Conservation (phyloP, 2,329 filamentous ascomycete species). For the Parasarocladium wereldwijsianum region DNA sequence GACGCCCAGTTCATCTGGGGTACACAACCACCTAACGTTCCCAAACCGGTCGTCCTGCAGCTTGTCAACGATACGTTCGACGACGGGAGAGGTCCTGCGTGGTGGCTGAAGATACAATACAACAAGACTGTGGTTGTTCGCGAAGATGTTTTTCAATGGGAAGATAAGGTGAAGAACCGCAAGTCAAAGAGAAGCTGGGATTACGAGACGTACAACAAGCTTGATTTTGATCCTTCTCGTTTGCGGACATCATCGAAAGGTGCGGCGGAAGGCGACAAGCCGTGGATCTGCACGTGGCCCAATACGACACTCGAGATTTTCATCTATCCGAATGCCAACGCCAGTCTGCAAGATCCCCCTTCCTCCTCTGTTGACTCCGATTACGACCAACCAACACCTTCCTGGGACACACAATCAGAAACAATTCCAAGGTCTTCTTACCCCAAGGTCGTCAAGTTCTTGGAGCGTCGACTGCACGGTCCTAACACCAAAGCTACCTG, state of each 20-base stretch:
- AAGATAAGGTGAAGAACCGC: slow-evolving; percentile 12
- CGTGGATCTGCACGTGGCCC: slow-evolving; percentile 46
- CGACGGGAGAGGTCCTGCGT: slow-evolving; percentile 34
- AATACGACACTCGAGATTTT: slow-evolving; percentile 39
- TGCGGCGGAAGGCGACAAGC: slow-evolving; percentile 31
- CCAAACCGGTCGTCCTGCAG: slow-evolving; percentile 20
- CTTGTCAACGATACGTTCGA: slow-evolving; percentile 39
- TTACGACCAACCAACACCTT: slow-evolving; percentile 4
- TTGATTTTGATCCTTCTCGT: slow-evolving; percentile 12
- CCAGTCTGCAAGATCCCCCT: slow-evolving; percentile 16
- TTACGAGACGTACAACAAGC: slow-evolving; percentile 6
- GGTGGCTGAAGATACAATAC: slow-evolving; percentile 35
- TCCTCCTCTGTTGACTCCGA: slow-evolving; percentile 1
- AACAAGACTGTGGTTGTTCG: slow-evolving; percentile 42
- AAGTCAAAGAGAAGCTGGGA: slow-evolving; percentile 13
- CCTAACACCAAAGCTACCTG: slow-evolving; percentile 24
- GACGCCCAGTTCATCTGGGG: slow-evolving; percentile 31
- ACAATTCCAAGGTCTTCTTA: slow-evolving; percentile 19
- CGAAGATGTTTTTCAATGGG: slow-evolving; percentile 21
- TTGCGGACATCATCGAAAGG: slow-evolving; percentile 11
- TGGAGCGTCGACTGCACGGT: slow-evolving; percentile 31
- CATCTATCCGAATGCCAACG: slow-evolving; percentile 39
- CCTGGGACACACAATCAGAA: background rate
- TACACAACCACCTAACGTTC: slow-evolving; percentile 34
- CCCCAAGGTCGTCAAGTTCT: slow-evolving; percentile 37